Conservation (phyloP, 78 protist genomes). For the Salpingoeca rosetta region DNA sequence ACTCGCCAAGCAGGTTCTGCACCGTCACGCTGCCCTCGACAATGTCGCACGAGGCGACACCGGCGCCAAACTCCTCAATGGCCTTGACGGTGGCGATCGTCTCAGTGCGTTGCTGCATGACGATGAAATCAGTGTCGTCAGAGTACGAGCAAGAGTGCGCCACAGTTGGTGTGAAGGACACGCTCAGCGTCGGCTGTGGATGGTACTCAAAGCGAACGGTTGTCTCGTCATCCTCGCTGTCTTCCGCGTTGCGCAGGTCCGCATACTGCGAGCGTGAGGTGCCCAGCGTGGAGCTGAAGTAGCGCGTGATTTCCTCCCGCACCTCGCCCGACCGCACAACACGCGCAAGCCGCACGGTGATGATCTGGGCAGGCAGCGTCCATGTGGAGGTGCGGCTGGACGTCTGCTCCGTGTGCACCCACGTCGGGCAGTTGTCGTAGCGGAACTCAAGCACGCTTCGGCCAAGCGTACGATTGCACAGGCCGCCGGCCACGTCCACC, state of each 20-base stretch:
- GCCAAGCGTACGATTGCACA: background rate
- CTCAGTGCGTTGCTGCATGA: background rate
- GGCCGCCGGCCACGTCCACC: background rate
- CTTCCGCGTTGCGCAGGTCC: background rate
- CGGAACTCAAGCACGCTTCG: background rate
- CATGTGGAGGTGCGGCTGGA: background rate
- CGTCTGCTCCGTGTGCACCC: background rate
- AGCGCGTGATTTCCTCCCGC: too few relatives aligned
- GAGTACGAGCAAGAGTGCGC: background rate
- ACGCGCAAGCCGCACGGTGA: background rate
- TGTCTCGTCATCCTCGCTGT: too few relatives aligned
- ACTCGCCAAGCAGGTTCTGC: background rate
- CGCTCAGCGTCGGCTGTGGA: background rate
- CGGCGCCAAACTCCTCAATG: background rate
- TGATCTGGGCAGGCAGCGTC: background rate
- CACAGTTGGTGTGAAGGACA: background rate
- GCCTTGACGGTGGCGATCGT: background rate
- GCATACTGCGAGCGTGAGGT: background rate
- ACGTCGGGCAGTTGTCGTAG: background rate
- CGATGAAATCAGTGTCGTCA: background rate
- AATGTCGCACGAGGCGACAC: background rate
- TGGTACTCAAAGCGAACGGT: background rate
- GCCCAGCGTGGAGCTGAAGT: background rate
- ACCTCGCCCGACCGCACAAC: background rate
- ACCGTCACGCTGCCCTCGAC: background rate